These are phyloP conservation scores for Hypoxylon sp. DNA, from an alignment of 2,329 filamentous ascomycete genomes.

Conservation along the genomic window DNA sequence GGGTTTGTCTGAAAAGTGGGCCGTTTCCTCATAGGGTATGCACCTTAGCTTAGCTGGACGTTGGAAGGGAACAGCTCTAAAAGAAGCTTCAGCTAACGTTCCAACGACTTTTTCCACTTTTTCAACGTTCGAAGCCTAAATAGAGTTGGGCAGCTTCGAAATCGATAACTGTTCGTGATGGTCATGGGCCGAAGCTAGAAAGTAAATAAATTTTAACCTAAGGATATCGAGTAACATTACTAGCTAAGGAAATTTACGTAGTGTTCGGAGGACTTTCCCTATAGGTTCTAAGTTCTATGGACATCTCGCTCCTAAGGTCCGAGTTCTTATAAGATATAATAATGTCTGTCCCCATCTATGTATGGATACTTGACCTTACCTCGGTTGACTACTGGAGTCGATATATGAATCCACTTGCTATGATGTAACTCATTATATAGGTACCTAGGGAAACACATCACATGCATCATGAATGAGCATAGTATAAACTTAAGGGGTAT, in stretches of 20 bases:
- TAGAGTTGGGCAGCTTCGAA: background rate
- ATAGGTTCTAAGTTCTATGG: slow-evolving; percentile 23
- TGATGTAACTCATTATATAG: background rate
- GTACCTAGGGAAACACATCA: background rate
- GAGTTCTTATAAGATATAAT: background rate
- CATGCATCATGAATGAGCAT: background rate
- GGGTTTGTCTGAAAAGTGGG: slow-evolving; percentile 31
- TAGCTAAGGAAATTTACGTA: background rate
- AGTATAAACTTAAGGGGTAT: background rate
- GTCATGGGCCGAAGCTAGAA: background rate
- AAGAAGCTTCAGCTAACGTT: slow-evolving; percentile 22
- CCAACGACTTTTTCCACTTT: background rate
- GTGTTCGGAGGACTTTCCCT: slow-evolving; percentile 29
- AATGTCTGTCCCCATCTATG: background rate
- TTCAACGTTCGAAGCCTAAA: background rate
- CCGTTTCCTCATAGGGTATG: slow-evolving; percentile 20
- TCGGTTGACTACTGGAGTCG: background rate
- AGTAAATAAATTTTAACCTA: background rate
- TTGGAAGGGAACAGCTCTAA: slow-evolving; percentile 7
- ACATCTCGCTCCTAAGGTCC: slow-evolving; percentile 12
- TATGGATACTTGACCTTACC: background rate
- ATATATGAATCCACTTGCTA: background rate
- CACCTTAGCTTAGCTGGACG: slow-evolving; percentile 23
- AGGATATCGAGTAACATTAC: background rate
- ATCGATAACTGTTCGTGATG: background rate